Percentiles rank a stretch among this genome's conserved stretches.
Conservation (phyloP, 169 alveolate species). For the Plasmodium blacklocki region DNA sequence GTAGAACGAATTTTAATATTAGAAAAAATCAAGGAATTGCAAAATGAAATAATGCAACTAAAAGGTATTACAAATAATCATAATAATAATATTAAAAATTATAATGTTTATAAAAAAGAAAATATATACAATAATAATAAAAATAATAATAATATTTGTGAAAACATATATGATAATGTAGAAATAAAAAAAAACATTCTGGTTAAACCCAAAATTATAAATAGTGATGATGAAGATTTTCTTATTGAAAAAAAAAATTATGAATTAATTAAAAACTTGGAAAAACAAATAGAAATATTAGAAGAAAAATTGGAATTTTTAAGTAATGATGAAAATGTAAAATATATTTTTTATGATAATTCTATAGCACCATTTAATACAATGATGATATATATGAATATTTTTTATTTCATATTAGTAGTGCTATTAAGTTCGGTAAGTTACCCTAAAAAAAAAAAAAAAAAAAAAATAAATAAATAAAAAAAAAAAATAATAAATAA, state of each 20-base stretch:
- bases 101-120: not conserved
- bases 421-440: constrained; percentile 63
- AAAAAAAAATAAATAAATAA: not conserved
- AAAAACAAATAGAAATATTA: constrained; percentile 38
- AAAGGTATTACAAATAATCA: not conserved
- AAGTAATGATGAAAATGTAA: constrained; percentile 22
- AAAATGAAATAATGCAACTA: constrained; percentile 10
- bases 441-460: too few relatives aligned
- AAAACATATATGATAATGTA: not conserved
- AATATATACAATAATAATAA: constrained; percentile 9
- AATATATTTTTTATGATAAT: constrained; percentile 41
- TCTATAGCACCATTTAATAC: constrained; percentile 54
- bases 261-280: constrained; percentile 16
- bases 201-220: constrained; percentile 59
- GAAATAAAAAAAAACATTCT: not conserved
- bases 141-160: not conserved
- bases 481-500: not conserved
- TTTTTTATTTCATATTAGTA: constrained; percentile 59
- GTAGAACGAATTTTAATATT: constrained; percentile 44
- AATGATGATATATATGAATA: constrained; percentile 49
- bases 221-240: constrained; percentile 75
- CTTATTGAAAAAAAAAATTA: constrained; percentile 41
- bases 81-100: not conserved
- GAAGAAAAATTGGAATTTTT: constrained; percentile 20
- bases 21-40: constrained; percentile 27